Base-by-base conservation (phyloP, 2,329 filamentous ascomycete genomes). In the Fonsecaea pedrosoi region DNA sequence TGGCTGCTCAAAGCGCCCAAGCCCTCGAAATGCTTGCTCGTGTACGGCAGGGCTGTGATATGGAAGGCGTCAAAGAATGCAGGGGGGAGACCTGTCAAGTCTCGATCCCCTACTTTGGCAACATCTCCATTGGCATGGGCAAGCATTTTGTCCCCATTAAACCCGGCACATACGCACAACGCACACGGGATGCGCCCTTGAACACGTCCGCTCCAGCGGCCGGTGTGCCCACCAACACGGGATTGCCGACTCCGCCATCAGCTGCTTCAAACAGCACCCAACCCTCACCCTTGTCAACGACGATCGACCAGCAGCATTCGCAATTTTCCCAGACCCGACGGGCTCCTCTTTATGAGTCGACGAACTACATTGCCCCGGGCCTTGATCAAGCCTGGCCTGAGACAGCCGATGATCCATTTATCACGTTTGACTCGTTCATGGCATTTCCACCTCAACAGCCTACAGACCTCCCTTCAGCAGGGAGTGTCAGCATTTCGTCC, bases 71-170 rank as follows among this genome's bases (percentile, higher is more conserved):
- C 25, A 42, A 60, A 54, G 32, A 60, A 63, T 62, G 60, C 32
- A 55, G 54, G 37, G 61, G 65, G 30, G 63, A 70, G 7, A 74
- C 70, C 4, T 81, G 77, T 69, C 79, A 80, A 70, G 77, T 81
- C 18, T 77, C 78, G 4, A 78, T 83, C 25, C 81, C 81, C 2
- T 82, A 80, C 65, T 82, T 82, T 74, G 79, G 84, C 25, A 82
- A 77, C 9, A 77, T 81, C 38, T 75, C 75, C 8, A 74, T 81
- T 7, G 75, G 76, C 6, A 72, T 74, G 4, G 77, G 78, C 37
- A 75, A 75, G 40, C 77, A 77, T 10, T 75, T 77, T 37, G 68
- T 71, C 12, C 70, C 72, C 15, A 66, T 67, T 30, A 71, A 69
- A 54, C 64, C 66, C 30, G 71, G 70, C 2, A 71, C 69, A 37